Base-by-base conservation (phyloP, 2,329 filamentous ascomycete species). In the Aspergillus pseudotamarii region DNA sequence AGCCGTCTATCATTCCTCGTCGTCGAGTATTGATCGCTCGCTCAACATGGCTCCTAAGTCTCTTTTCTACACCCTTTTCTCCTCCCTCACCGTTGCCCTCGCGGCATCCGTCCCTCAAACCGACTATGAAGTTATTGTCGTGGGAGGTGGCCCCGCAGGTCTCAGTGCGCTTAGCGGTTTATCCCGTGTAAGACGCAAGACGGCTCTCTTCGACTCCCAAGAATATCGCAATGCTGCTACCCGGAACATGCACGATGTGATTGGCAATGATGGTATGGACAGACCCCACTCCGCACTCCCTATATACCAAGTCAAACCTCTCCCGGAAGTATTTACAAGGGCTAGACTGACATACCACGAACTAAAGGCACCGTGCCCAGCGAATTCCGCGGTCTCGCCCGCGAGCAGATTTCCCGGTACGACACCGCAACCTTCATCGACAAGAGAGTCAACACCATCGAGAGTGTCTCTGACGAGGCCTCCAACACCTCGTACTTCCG, bases 241-340 rank as follows among this genome's bases (percentile, higher is more conserved):
- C 0, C 76, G 86, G 16, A 82, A 87, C 66, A 84, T 88, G 80
- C 87, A 89, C 73, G 87, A 89, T 70, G 83, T 89, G 0, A 78
- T 88, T 30, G 86, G 86, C 3, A 85, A 82, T 61, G 86, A 89
- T 58, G 86, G 86, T 87, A 69, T 65, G 71, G 53, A 19, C n/a
- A 11, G 50, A 34, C 9, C 19, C 14, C 26, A 26, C 26, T 26
- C 26, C 26, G 26, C 26, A 26, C 26, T 4, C 26, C 26, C 26
- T 4, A 26, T 26, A 2, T 26, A 26, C 34, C 32, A 34, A 36
- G 8, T 36, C 34, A 36, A 36, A 36, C 14, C 14, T 6, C 12
- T 36, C 4, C 12, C 12, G 12, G 14, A 36, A 36, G 34, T 16
- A 36, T 36, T 36, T 10, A 36, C 34, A 16, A 14, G 34, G 34